Base-by-base conservation (phyloP, 768 basidiomycete species). In the Suillus sp. region DNA sequence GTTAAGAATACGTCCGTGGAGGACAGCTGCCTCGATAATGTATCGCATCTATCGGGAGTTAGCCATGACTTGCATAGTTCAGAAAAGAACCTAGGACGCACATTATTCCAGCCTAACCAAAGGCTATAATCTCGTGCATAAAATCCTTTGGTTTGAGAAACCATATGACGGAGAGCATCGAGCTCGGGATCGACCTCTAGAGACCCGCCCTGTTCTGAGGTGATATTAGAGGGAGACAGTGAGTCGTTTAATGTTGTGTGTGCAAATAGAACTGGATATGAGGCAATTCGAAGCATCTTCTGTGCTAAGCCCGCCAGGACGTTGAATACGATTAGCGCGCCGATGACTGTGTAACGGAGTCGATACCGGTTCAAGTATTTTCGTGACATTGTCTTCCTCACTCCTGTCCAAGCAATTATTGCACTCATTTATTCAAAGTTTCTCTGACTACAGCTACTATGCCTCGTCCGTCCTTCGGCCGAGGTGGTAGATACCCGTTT, bases 101-200 rank as follows among this genome's bases (percentile, higher is more conserved):
- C 81, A 63, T 83, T 83, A 60, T 83, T 83, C 79, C 80, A 83
- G 16, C 81, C 83, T n/a, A 83, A 70, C 65, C 80, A 81, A 7
- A 82, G 70, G 64, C 78, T 81, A 64, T 75, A 83, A 43, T 83
- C 81, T 45, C 83, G 77, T 3, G 75, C 77, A 62, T 79, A 82
- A 63, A 76, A 83, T 2, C 81, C 81, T 2, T 79, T 72, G 5
- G 82, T 83, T 47, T 67, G 71, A 14, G 71, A 64, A 0, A 82
- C 78, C 61, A 82, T 70, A 22, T 70, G 67, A 37, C 66, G 45
- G 30, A 82, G 68, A 42, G 74, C 67, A 40, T 78, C 66, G 37
- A 78, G 30, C n/a, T 73, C 72, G 37, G 66, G 67, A 13, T 71
- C 69, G 32, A 53, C 59, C 27, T 43, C 38, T 18, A 56, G 20